Conservation (phyloP, 2,329 filamentous ascomycete genomes). For the Penicillium sclerotigenum region DNA sequence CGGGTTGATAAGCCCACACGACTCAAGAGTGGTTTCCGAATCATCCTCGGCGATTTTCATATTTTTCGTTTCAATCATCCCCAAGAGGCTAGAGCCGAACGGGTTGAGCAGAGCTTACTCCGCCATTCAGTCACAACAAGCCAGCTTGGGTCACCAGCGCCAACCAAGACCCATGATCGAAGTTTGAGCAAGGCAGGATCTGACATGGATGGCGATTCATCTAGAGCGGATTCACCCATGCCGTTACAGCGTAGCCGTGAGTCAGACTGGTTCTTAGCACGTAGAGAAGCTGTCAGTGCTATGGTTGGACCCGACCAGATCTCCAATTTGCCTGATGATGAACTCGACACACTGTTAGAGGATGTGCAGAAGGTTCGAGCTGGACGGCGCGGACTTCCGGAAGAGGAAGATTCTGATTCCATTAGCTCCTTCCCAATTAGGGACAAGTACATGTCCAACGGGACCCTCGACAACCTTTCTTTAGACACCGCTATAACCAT, state of each 20-base stretch:
- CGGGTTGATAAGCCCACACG: slow-evolving; percentile 82
- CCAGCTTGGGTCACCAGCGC: slow-evolving; percentile 63
- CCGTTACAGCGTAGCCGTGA: slow-evolving; percentile 67
- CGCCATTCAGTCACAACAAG: slow-evolving; percentile 72
- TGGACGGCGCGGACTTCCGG: slow-evolving; percentile 68
- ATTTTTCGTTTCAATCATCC: slow-evolving; percentile 99
- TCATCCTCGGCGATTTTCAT: slow-evolving; percentile 96
- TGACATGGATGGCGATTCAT: slow-evolving; percentile 69
- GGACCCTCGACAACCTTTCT: slow-evolving; percentile 93
- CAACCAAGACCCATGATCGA: slow-evolving; percentile 68
- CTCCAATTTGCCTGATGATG: slow-evolving; percentile 83
- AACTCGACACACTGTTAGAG: slow-evolving; percentile 88
- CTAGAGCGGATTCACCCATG: slow-evolving; percentile 75
- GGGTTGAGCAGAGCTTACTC: slow-evolving; percentile 81
- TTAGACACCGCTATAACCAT: slow-evolving; percentile 91
- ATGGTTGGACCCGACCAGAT: slow-evolving; percentile 89
- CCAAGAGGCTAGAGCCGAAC: slow-evolving; percentile 87
- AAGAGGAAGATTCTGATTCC: slow-evolving; percentile 81
- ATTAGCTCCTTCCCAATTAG: slow-evolving; percentile 80
- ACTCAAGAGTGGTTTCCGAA: slow-evolving; percentile 85
- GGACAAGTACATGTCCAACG: slow-evolving; percentile 93
- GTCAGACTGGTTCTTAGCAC: slow-evolving; percentile 90
- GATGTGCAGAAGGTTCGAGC: slow-evolving; percentile 87
- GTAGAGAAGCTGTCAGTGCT: slow-evolving; percentile 86
- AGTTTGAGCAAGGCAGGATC: slow-evolving; percentile 75